Conservation (phyloP, 345 rosid species). For the Brassica cretica region DNA sequence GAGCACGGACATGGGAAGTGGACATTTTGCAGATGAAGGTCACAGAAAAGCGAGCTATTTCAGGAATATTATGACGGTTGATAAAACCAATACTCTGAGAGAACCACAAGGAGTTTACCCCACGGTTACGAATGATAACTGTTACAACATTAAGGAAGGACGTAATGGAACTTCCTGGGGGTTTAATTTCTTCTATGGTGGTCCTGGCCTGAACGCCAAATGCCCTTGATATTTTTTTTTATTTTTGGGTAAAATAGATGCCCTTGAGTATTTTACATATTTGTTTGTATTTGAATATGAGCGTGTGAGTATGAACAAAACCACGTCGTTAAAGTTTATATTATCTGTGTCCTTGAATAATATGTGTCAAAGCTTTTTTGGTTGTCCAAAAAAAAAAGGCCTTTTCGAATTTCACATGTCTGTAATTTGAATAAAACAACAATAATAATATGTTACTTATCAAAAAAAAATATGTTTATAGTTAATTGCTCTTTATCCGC, state of each 20-base stretch:
- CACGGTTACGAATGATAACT: background rate
- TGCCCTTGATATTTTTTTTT: background rate
- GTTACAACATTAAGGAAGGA: background rate
- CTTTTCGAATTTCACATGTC: too few species aligned
- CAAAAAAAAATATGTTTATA: too few species aligned
- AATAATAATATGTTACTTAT: too few species aligned
- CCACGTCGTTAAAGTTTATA: background rate
- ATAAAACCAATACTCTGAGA: too few species aligned
- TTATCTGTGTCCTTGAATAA: background rate
- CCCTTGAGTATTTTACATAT: background rate
- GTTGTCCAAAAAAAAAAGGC: too few species aligned
- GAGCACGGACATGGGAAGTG: too few species aligned
- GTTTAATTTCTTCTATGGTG: background rate
- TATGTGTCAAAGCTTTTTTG: background rate
- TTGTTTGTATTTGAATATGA: background rate
- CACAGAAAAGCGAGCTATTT: too few species aligned
- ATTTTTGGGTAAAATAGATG: background rate
- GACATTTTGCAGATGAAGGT: too few species aligned
- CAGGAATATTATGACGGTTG: too few species aligned
- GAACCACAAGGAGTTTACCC: background rate
- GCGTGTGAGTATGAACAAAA: background rate
- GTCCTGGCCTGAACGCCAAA: background rate
- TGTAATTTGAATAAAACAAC: too few species aligned
- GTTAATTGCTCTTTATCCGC: constrained; percentile 27
- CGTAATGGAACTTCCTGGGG: background rate